phyloP scores from a whole-genome alignment of 179 eudicot species.

The Patellifolia procumbens region DNA sequence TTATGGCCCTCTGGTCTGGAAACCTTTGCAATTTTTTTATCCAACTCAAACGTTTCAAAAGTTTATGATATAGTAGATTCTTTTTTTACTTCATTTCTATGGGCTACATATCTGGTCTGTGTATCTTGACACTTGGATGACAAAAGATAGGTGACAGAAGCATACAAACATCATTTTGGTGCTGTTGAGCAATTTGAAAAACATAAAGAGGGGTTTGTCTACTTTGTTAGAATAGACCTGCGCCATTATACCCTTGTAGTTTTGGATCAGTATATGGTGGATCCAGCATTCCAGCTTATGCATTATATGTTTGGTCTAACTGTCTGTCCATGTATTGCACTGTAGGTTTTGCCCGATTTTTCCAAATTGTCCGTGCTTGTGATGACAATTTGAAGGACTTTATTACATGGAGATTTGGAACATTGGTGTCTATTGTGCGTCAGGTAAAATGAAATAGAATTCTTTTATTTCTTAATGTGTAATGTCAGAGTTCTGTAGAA shows the following conservation, averaged over 20 bases:
- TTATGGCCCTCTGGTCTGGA: not conserved
- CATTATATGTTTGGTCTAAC: not conserved
- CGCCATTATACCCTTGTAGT: not conserved
- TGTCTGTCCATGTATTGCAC: conserved; percentile 8
- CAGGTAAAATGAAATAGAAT: conserved; percentile 48
- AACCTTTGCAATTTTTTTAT: no score
- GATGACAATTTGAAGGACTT: conserved; percentile 94
- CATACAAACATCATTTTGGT: not conserved
- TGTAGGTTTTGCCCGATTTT: conserved; percentile 95
- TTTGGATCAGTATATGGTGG: not conserved
- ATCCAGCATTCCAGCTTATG: not conserved
- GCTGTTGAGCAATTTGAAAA: not conserved
- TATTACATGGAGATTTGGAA: conserved; percentile 96
- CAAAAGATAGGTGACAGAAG: not conserved
- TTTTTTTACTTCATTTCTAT: not conserved
- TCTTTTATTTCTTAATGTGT: not conserved
- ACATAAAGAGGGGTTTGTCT: not conserved
- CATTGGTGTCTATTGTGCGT: conserved; percentile 93
- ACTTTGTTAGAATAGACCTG: not conserved
- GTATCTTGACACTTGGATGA: not conserved
- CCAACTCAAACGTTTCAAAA: not conserved
- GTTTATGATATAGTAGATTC: not conserved
- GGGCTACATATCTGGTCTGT: not conserved
- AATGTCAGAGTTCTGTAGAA: no score
- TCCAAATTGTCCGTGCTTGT: conserved; percentile 83